phyloP scores from a whole-genome alignment of 2,329 filamentous ascomycete species.

The Rutstroemia sp. region DNA sequence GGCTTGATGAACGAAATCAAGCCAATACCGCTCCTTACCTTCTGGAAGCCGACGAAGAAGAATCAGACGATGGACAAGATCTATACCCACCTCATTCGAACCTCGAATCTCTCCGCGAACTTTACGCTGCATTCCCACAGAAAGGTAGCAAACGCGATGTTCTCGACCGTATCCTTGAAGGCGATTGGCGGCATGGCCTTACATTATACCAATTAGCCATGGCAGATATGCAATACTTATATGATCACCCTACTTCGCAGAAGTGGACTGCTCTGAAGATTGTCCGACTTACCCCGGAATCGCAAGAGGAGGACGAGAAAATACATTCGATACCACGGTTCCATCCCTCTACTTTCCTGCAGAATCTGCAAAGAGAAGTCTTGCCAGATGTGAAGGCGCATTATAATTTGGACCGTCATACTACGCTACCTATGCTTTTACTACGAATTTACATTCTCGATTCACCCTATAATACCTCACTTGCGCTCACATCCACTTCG shows the following conservation, averaged over 20 bases:
- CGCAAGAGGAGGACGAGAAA: constrained; percentile 29
- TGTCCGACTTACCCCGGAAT: constrained; percentile 35
- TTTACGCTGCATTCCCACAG: constrained; percentile 53
- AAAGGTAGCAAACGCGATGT: constrained; percentile 58
- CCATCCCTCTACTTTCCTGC: constrained; percentile 73
- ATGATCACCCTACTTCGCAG: constrained; percentile 56
- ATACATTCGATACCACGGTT: constrained; percentile 58
- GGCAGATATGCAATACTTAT: constrained; percentile 59
- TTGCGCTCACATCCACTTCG: constrained; percentile 35
- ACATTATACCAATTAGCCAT: constrained; percentile 61
- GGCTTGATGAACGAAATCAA: constrained; percentile 64
- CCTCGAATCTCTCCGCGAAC: constrained; percentile 56
- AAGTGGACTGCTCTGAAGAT: constrained; percentile 59
- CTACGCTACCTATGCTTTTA: constrained; percentile 60
- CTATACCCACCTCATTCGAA: constrained; percentile 62
- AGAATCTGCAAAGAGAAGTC: constrained; percentile 66
- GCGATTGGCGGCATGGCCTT: constrained; percentile 61
- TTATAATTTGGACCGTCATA: constrained; percentile 70
- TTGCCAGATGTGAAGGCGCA: constrained; percentile 77
- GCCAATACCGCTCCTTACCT: constrained; percentile 54
- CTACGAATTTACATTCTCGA: constrained; percentile 75
- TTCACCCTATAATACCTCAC: constrained; percentile 65
- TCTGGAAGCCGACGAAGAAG: constrained; percentile 34
- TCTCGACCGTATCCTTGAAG: constrained; percentile 54
- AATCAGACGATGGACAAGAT: constrained; percentile 51